Evolutionary conservation across 306 rosid genomes (phyloP), one percentile per base, ranked within the genome.

Genomic region (Alnus glutinosa): DNA sequence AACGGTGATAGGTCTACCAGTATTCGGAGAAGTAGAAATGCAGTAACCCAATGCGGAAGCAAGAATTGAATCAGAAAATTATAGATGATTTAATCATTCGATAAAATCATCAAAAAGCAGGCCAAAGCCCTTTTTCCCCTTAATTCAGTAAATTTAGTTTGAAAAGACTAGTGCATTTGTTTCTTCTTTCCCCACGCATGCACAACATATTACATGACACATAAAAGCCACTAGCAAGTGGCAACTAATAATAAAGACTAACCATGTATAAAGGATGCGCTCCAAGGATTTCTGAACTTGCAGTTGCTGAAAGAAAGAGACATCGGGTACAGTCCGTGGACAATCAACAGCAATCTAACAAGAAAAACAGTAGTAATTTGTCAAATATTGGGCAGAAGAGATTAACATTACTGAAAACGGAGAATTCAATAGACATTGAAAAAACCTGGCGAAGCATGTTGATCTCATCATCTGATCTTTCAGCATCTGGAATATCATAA

Each of bases 401-500:
- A 75, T 51, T 11, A 36, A 73, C 58, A 81, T 39, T 28, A 80
- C 77, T 69, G 72, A 71, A 64, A 69, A 14, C 9, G 63, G 51
- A 73, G 44, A 62, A 80, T 61, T 70, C 77, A 54, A 57, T 55
- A 32, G 73, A 30, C 42, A 58, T 34, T 15, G 76, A 70, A 37
- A 79, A 73, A 82, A 92, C 98, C 98, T 94, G 98, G 64, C 98
- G 98, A 76, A 88, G 98, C 98, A 94, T 94, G 86, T 87, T 94
- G 84, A 94, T 88, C 87, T 94, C 98, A 76, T 94, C 98, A 51
- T 94, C 98, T 71, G 98, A 90, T 73, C 97, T 96, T 55, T 92
- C 97, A 52, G 92, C 78, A 83, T 94, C 98, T 19, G 89, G 93
- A 86, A 94, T 86, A 80, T 92, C 97, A 86, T 90, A 92, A 84